Evolutionary conservation across 2,329 filamentous ascomycete species (phyloP), one percentile per base, ranked within the genome.

Genomic region (Shiraia sp.): DNA sequence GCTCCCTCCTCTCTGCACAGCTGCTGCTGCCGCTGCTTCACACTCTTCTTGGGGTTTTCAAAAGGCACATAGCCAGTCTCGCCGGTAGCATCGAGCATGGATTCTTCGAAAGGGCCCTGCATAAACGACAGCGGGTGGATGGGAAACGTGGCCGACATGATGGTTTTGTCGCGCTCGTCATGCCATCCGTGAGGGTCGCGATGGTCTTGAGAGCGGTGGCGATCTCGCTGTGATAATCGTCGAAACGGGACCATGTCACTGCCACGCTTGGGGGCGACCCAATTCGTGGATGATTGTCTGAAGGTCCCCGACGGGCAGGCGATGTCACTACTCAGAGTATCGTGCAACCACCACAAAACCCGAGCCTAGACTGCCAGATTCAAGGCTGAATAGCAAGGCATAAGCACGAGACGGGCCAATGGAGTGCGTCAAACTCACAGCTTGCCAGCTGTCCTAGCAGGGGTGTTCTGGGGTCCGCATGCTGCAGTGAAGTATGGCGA

Each of bases 91-190:
- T 93, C 89, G 42, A 82, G 73, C 55, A 93, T 81, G 2, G 88
- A 92, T 70, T 93, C 89, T 56, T 87, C 84, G 65, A 95, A 93
- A 47, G 89, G 87, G 48, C 79, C 81, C 66, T 93, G 89, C 81
- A 93, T 87, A 22, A 80, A 79, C 12, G 81, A 73, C 36, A 93
- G 85, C 6, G 89, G 89, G 63, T 95, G 89, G 30, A 71, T 64
- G n/a, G 79, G 80, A 46, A 74, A 65, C 42, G 57, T 59, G 32
- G 57, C 55, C 30, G 60, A 56, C 59, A 66, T 66, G 57, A 62
- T 63, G 62, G 53, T 55, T 37, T 53, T 51, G 52, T 63, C 58
- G 55, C 57, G 65, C 40, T 64, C 57, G 49, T 58, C 53, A 37
- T 59, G 55, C 62, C 63, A 67, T 58, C 59, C 60, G 49, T 55